Evolutionary conservation across 2,329 filamentous ascomycete genomes (phyloP), one percentile per base, ranked within the genome.

Genomic region (Fusarium sp.): DNA sequence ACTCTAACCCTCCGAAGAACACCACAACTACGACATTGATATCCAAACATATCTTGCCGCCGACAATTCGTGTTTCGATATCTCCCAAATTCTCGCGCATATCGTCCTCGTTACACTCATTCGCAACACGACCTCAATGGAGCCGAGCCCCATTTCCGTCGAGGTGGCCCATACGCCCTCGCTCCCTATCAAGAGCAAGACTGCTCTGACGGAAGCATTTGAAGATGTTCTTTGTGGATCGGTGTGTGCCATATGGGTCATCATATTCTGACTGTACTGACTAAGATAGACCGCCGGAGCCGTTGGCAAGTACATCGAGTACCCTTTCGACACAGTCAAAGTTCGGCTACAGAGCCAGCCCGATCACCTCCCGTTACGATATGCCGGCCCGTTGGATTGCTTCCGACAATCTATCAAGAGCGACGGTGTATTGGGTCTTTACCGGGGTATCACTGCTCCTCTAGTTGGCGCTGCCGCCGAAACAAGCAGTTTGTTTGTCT

Each of bases 241-340:
- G 62, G 88, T 94, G 80, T 79, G 90, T 81, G 62, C 18, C 23
- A 6, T 51, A 57, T 50, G 28, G 1, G 5, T 38, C 8, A 5
- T 36, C n/a, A 4, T 7, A 33, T 12, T 26, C 16, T 18, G 20
- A 18, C 3, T 12, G 26, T 60, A 30, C 55, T 67, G 52, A 67
- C 51, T 8, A 28, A 10, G 42, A 28, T 69, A 94, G 92, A 80
- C 88, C 62, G 94, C 95, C 57, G 96, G 96, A 64, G 88, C 97
- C 62, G 90, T 93, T 36, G 95, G 95, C 67, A 99, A 98, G 83
- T 93, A 95, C 79, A 95, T 99, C 77, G 96, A 99, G 79, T 99
- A 97, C 78, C 96, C 96, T 26, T 99, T 99, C 81, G 96, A 99
- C 81, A 99, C 96, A 0, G 91, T 99, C 79, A 99, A 99, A 82